These are phyloP conservation scores for Nowakowskiella sp. DNA, from an alignment of 192 early-diverging fungal genomes.

Conservation along the genomic window DNA sequence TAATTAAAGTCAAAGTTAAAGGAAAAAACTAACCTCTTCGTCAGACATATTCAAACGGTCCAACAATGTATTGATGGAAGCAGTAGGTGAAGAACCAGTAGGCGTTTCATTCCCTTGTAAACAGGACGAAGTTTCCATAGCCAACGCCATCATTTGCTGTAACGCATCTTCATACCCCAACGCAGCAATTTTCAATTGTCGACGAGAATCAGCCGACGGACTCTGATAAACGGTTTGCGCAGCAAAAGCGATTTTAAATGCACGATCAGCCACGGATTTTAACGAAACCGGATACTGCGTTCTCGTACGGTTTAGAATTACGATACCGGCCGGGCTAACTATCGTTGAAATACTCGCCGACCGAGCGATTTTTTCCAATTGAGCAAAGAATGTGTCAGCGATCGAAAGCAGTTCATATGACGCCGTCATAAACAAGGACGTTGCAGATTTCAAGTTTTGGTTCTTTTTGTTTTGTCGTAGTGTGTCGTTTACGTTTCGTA, in stretches of 20 bases:
- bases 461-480: too few species aligned
- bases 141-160: too few species aligned
- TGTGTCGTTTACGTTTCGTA: neutral
- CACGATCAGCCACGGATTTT: neutral
- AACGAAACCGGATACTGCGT: neutral
- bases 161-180: too few species aligned
- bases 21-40: too few species aligned
- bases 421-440: neutral
- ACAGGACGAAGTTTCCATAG: too few species aligned
- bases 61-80: too few species aligned
- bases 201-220: neutral
- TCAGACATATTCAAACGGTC: too few species aligned
- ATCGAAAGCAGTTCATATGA: neutral
- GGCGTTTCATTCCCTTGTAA: too few species aligned
- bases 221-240: neutral
- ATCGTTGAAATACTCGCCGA: neutral
- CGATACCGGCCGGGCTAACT: neutral
- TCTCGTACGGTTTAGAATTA: neutral
- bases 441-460: neutral
- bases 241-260: neutral
- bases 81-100: too few species aligned
- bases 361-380: neutral
- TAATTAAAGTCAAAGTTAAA: too few species aligned
- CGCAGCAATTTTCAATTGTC: too few species aligned
- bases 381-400: neutral